These are phyloP conservation scores for Plasmodium blacklocki DNA, from an alignment of 169 alveolate species.

Conservation along the genomic window DNA sequence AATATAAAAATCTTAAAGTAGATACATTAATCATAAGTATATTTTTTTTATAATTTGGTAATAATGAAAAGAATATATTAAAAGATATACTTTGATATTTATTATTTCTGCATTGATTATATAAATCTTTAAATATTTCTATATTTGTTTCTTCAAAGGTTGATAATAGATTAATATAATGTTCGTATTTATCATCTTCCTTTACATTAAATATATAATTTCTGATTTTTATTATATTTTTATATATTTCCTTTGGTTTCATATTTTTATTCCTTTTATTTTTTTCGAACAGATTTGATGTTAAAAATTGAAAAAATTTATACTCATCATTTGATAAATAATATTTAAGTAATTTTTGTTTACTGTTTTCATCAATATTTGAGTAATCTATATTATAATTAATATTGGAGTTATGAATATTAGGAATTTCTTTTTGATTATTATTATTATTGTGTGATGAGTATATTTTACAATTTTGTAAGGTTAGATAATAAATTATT, in stretches of 20 bases:
- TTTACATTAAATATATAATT: constrained; percentile 24
- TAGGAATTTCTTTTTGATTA: not conserved
- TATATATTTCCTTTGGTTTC: constrained; percentile 11
- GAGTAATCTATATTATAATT: too few relatives aligned
- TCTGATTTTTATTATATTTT: constrained; percentile 33
- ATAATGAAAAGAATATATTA: constrained; percentile 21
- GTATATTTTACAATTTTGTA: constrained; percentile 23
- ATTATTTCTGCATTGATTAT: not conserved
- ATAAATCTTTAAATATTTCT: not conserved
- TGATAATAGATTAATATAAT: too few relatives aligned
- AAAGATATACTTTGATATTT: constrained; percentile 7
- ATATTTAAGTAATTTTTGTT: constrained; percentile 12
- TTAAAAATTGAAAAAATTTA: constrained; percentile 33
- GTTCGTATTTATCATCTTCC: too few relatives aligned
- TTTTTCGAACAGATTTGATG: constrained; percentile 46
- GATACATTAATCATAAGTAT: constrained; percentile 48
- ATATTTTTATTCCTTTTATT: constrained; percentile 6
- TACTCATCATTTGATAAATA: constrained; percentile 12
- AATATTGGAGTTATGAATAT: too few relatives aligned
- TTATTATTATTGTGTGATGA: constrained; percentile 4
- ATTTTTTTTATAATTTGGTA: constrained; percentile 39
- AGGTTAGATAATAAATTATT: constrained; percentile 40
- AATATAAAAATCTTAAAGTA: constrained; percentile 58
- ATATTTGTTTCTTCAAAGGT: too few relatives aligned
- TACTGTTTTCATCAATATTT: not conserved